Conservation (phyloP, 257 asterid species). For the Plantago elongata region DNA sequence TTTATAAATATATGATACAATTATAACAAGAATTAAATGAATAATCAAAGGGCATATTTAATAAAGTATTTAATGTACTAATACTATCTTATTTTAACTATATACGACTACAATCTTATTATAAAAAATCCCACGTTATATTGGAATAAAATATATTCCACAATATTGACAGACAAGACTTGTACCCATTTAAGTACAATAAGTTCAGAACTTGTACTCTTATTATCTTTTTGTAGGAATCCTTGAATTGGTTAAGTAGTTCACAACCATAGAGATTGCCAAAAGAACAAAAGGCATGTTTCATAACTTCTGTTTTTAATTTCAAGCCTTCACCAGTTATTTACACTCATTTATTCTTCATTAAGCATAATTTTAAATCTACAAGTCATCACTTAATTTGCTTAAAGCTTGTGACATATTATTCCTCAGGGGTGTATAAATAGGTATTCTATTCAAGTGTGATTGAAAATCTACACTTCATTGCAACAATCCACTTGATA, state of each 20-base stretch:
- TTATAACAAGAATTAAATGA: no score
- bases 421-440: background rate
- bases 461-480: background rate
- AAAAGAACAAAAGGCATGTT: background rate
- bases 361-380: background rate
- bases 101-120: background rate
- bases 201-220: background rate
- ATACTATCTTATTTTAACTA: no score
- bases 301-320: background rate
- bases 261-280: conserved; percentile 11
- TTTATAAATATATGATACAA: no score
- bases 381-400: background rate
- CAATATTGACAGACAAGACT: background rate
- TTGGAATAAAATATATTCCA: background rate
- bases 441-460: no score
- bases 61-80: no score
- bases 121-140: background rate
- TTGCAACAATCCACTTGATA: background rate
- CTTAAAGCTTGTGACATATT: background rate
- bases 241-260: conserved; percentile 4
- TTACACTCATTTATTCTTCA: background rate
- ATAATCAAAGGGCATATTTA: no score
- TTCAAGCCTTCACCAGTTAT: conserved; percentile 1
- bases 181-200: conserved; percentile 1
- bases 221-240: conserved; percentile 1